A percentile compares a stretch with the other conserved stretches of the same genome.
Evolutionary conservation across 2,329 filamentous ascomycete genomes (phyloP).

Genomic region (Xylaria hypoxylon): DNA sequence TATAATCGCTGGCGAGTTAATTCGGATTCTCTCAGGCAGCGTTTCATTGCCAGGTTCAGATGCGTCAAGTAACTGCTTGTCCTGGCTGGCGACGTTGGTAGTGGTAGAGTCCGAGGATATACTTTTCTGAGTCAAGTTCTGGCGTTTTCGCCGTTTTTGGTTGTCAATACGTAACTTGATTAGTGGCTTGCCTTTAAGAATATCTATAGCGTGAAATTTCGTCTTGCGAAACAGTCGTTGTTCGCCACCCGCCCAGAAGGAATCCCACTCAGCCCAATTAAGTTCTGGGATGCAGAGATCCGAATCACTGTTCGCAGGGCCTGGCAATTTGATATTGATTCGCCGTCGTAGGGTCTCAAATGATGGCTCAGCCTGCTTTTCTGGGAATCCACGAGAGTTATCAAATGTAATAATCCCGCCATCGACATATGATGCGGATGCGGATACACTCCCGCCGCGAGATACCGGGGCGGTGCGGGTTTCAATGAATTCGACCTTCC

Average conservation of each 20-base stretch:
- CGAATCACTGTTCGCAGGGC: constrained; percentile 9
- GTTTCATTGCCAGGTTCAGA: not conserved
- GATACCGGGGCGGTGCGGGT: no score
- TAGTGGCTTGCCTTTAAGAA: constrained; percentile 17
- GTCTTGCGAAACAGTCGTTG: constrained; percentile 23
- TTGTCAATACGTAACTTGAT: not conserved
- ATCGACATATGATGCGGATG: no score
- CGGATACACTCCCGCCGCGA: no score
- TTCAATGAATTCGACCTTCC: no score
- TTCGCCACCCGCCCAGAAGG: not conserved
- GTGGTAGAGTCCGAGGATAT: not conserved
- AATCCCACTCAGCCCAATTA: constrained; percentile 15
- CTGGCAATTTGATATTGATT: not conserved
- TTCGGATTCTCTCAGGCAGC: constrained; percentile 23
- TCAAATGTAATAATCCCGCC: no score
- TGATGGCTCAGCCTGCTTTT: not conserved
- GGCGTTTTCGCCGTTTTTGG: not conserved
- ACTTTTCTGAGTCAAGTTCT: not conserved
- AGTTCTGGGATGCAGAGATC: constrained; percentile 10
- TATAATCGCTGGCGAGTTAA: constrained; percentile 14
- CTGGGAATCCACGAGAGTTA: no score
- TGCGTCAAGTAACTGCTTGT: no score
- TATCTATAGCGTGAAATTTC: constrained; percentile 20
- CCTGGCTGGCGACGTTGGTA: not conserved
- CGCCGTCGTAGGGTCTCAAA: not conserved